phyloP scores from a whole-genome alignment of 208 protist genomes.

The Phytomonas sp. region DNA sequence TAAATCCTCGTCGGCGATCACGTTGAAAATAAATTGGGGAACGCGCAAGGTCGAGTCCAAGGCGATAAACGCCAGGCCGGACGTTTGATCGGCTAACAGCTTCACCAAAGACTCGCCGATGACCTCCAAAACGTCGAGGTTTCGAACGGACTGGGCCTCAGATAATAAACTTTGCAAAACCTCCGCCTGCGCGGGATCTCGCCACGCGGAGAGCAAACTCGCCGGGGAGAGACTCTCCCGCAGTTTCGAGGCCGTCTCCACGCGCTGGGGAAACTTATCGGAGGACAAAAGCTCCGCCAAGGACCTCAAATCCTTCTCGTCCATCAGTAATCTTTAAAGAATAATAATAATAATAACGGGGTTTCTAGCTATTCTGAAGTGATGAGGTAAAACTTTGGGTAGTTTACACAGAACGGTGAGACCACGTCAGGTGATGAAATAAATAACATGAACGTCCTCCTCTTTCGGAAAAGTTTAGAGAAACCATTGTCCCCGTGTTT shows the following conservation, averaged over 20 bases:
- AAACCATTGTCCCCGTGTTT: neutral
- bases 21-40: neutral
- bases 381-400: neutral
- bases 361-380: neutral
- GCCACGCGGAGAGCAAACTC: slow-evolving; percentile 16
- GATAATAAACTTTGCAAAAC: slow-evolving; percentile 21
- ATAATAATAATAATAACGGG: too few relatives aligned
- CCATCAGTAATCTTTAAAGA: slow-evolving; percentile 18
- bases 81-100: slow-evolving; percentile 14
- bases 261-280: slow-evolving; percentile 22
- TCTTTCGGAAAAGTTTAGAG: neutral
- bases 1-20: neutral
- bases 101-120: slow-evolving; percentile 22
- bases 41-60: neutral
- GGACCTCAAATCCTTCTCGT: slow-evolving; percentile 15
- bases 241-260: slow-evolving; percentile 22
- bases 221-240: slow-evolving; percentile 16
- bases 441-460: neutral
- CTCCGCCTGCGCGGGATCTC: neutral
- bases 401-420: neutral
- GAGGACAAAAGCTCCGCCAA: slow-evolving; percentile 29
- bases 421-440: neutral
- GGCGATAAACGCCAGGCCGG: neutral
- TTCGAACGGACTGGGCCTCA: slow-evolving; percentile 32
- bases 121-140: slow-evolving; percentile 37